Base-by-base conservation (phyloP, 257 asterid species). In the Petunia secreta region DNA sequence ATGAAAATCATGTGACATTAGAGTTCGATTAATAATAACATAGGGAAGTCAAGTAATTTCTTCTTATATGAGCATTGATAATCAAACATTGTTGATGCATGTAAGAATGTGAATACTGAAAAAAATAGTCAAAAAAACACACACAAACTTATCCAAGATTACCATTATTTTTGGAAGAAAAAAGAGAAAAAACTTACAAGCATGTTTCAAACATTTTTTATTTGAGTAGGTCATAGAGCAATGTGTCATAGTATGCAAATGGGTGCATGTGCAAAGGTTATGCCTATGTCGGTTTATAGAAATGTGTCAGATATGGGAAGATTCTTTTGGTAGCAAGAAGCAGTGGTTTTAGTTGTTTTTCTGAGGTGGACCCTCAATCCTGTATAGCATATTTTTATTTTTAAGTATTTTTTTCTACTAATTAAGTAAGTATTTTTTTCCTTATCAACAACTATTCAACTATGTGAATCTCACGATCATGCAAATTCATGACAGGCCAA, bases 241-340 rank as follows among this genome's bases (percentile, higher is more conserved):
- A 48, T 71, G 36, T 57, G 41, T 10, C 34, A 73, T 71, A 48
- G 44, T 34, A 73, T 11, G 77, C 77, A 73, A 71, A 50, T 73
- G 77, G 46, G 36, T 73, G 62, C 77, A 73, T 73, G 77, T 73
- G 77, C 77, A 48, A 48, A 34, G 62, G 77, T 73, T 53, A 50
- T 48, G 77, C 6, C 10, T 25, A 34, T 73, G 77, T 73, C 77
- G 62, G 62, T 50, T 73, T 73, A 73, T 73, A 3, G 1, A 48
- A 73, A 16, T 71, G 2, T 48, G 34, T 50, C 60, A 73, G 77
- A 48, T 10, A 60, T 73, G 48, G 77, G 62, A 25, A 73, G 77
- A 73, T 73, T 73, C 77, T 57, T 25, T 57, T 57, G 36, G 3
- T 14, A 57, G 1, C n/a, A 57, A 14, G 44, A 50, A 10, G 8